Evolutionary conservation across 176 grass and related monocot species (phyloP), one percentile per base, ranked within the genome.

Genomic region (Lolium multiflorum): DNA sequence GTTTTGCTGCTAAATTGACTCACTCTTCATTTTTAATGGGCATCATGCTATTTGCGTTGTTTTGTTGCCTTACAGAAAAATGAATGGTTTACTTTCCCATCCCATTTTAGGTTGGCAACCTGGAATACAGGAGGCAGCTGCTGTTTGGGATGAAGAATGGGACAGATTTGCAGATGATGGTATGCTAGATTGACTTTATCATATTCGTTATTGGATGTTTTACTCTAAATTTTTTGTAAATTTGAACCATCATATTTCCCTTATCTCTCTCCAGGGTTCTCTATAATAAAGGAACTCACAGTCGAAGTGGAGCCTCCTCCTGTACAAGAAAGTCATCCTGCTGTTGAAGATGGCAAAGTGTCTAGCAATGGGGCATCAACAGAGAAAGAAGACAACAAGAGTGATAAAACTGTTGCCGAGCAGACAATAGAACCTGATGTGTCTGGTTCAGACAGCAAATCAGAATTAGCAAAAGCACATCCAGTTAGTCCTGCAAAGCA

Each of bases 271-370:
- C 58, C 81, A 99, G 97, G 97, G 0, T 99, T 99, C 87, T 81
- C 88, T 64, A 84, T 93, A 81, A 94, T 99, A 89, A 96, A 99
- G 77, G 97, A 99, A 77, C 89, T 99, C 71, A 99, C 94, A n/a
- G 84, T 99, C 39, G 97, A 96, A 94, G 79, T 90, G 43, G 94
- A 96, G 75, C 95, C 91, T 51, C 82, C 94, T 51, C 26, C 71
- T 85, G 78, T 54, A 87, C 85, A 91, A 85, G 73, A 89, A 80
- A 90, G 55, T 63, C 74, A 91, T 65, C 76, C 92, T 76, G 51
- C 85, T 57, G 84, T 66, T 82, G 83, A 89, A 75, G 87, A 93
- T 61, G 86, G 74, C 51, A 90, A 96, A 87, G 83, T 78, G 38
- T 87, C 94, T 77, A 76, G 52, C 54, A 69, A 81, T 60, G 89